Evolutionary conservation across 768 basidiomycete species (phyloP), one percentile per base, ranked within the genome.

Genomic region (Vararia minispora): DNA sequence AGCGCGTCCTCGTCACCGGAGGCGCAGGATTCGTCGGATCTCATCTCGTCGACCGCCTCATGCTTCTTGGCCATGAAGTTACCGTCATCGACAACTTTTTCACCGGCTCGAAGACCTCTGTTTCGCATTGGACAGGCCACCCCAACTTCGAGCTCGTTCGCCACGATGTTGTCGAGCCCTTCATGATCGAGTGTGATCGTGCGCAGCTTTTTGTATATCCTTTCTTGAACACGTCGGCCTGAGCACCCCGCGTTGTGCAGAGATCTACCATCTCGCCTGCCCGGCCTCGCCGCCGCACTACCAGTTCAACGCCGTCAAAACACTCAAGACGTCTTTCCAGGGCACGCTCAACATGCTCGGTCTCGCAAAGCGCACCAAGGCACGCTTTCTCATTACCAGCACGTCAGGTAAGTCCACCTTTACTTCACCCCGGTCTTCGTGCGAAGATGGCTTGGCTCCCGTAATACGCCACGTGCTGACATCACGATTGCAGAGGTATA

Each of bases 11-110:
- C 28, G 83, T 97, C 50, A 98, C 94, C 16, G 94, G 94, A 42
- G 94, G 95, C 28, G 95, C 94, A 26, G 95, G 95, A n/a, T 99
- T 99, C 59, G 94, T 99, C 42, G 95, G 95, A 12, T 94, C 90
- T 23, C 95, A 99, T 63, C 78, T 99, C 33, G 87, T 99, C 37
- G 95, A 99, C 65, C 76, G 95, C 34, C 76, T 98, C 45, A 92
- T 99, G 90, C 73, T 97, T 45, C 76, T 98, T 36, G 95, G 95
- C 12, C 95, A 99, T 55, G 91, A 97, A 58, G 90, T 94, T 50
- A 91, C 89, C 40, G 94, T 97, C 47, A 63, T 95, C 40, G 94
- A 98, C 68, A 97, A 97, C 65, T 99, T 99, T 59, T 99, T 99
- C 68, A 97, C 92, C 18, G 95, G 95, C 12, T 86, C 85, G 39